phyloP scores from a whole-genome alignment of 768 basidiomycete genomes.

The Nevesoporus exiguus region DNA sequence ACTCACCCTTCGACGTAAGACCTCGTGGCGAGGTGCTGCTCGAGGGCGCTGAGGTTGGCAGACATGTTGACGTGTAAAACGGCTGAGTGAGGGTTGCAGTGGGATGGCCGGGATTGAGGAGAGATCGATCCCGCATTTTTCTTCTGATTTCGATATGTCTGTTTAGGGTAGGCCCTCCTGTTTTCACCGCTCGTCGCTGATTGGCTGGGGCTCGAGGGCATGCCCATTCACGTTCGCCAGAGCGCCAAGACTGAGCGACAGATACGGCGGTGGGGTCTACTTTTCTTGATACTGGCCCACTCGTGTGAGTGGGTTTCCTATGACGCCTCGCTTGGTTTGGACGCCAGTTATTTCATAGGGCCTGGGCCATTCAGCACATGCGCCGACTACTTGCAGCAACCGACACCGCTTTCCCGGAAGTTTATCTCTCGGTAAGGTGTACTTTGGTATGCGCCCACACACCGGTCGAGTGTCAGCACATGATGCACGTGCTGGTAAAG shows the following conservation, averaged over 20 bases:
- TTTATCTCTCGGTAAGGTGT: neutral
- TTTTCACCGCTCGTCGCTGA: conserved; percentile 6
- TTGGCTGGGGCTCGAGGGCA: conserved; percentile 7
- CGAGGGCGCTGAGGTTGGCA: conserved; percentile 66
- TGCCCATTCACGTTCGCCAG: neutral
- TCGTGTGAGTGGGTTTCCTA: neutral
- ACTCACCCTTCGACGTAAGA: conserved; percentile 93
- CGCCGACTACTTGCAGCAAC: neutral
- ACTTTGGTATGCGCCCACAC: neutral
- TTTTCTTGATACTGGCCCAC: neutral
- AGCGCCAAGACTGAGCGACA: neutral
- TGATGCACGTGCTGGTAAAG: conserved; percentile 8
- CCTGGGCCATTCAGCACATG: neutral
- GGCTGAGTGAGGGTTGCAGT: neutral
- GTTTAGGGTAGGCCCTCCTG: conserved; percentile 33
- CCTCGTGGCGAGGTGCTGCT: conserved; percentile 80
- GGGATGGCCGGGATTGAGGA: conserved; percentile 30
- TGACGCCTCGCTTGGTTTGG: neutral
- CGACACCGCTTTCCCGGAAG: neutral
- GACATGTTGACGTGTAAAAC: conserved; percentile 47
- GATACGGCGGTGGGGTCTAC: neutral
- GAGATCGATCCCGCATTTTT: conserved; percentile 23
- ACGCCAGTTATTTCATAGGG: neutral
- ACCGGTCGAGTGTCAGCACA: neutral
- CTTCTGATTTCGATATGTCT: conserved; percentile 14